Percentiles rank a stretch among this genome's conserved stretches.
These are phyloP conservation scores for Exsudoporus frostii DNA, from an alignment of 768 basidiomycete species.

Conservation along the genomic window DNA sequence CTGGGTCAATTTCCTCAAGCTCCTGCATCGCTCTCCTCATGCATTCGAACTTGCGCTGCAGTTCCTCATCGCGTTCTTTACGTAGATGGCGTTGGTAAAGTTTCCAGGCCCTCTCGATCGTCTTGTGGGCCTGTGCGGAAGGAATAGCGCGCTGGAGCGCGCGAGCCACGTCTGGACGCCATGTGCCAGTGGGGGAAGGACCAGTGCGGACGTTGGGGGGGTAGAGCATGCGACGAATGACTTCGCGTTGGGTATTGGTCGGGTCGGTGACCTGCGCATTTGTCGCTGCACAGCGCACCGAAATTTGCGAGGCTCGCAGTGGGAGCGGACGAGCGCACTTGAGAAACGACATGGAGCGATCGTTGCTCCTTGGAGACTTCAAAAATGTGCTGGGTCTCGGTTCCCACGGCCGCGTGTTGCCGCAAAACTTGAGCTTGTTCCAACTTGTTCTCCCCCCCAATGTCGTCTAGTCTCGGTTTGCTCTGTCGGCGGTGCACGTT, in stretches of 20 bases:
- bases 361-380: neutral
- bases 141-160: constrained; percentile 84
- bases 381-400: neutral
- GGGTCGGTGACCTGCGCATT: constrained; percentile 22
- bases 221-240: constrained; percentile 77
- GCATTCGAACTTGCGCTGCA: constrained; percentile 71
- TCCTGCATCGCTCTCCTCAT: constrained; percentile 88
- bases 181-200: constrained; percentile 74
- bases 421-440: neutral
- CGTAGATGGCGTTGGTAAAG: constrained; percentile 76
- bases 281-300: constrained; percentile 43
- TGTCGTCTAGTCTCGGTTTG: constrained; percentile 21
- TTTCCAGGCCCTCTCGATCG: constrained; percentile 88
- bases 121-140: constrained; percentile 85
- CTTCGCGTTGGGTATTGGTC: constrained; percentile 62
- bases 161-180: constrained; percentile 76
- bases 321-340: constrained; percentile 33
- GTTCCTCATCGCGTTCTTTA: constrained; percentile 62
- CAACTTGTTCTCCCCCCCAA: neutral
- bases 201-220: constrained; percentile 70
- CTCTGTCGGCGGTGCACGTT: constrained; percentile 27
- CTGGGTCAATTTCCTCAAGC: constrained; percentile 49
- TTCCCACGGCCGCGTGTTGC: constrained; percentile 26
- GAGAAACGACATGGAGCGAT: constrained; percentile 39
- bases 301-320: constrained; percentile 33